Evolutionary conservation across 495 filamentous ascomycete species (phyloP).

Genomic region (Hapsidospora chrysogenum): DNA sequence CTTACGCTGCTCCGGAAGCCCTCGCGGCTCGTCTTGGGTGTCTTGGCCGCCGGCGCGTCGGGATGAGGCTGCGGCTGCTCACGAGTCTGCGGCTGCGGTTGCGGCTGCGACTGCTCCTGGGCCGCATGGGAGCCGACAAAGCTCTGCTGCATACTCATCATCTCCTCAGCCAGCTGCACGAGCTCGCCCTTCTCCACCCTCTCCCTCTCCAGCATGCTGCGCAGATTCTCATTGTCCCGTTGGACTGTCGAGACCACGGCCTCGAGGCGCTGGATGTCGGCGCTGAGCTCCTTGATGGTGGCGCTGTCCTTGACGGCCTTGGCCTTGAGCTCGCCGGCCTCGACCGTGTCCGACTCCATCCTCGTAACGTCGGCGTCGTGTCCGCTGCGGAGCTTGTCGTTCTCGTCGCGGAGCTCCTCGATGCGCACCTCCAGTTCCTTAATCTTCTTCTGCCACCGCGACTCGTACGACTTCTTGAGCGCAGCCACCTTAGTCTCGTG

Average conservation of each 20-base stretch:
- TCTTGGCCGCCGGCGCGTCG: constrained; percentile 1
- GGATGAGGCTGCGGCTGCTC: neutral
- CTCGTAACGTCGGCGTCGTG: constrained; percentile 49
- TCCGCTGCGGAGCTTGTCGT: constrained; percentile 50
- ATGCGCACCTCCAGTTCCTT: constrained; percentile 56
- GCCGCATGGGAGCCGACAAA: constrained; percentile 3
- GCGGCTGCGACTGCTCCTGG: constrained; percentile 3
- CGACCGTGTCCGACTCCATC: constrained; percentile 25
- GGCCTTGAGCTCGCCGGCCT: constrained; percentile 26
- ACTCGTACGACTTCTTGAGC: constrained; percentile 88
- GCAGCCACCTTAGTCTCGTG: constrained; percentile 90
- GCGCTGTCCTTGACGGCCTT: constrained; percentile 32
- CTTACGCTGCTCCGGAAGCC: neutral
- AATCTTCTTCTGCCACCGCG: constrained; percentile 72
- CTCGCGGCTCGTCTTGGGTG: neutral
- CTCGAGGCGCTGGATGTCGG: constrained; percentile 52
- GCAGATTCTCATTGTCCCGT: constrained; percentile 45
- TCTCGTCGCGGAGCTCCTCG: constrained; percentile 48
- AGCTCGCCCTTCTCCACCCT: constrained; percentile 86
- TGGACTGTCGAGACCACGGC: constrained; percentile 49
- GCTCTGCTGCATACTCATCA: constrained; percentile 46
- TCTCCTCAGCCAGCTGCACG: constrained; percentile 81
- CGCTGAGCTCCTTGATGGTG: constrained; percentile 40
- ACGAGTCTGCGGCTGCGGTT: neutral
- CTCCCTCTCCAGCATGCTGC: constrained; percentile 53